A percentile compares a stretch with the other conserved stretches of the same genome.
phyloP scores from a whole-genome alignment of 345 rosid genomes.

The Boechera stricta region DNA sequence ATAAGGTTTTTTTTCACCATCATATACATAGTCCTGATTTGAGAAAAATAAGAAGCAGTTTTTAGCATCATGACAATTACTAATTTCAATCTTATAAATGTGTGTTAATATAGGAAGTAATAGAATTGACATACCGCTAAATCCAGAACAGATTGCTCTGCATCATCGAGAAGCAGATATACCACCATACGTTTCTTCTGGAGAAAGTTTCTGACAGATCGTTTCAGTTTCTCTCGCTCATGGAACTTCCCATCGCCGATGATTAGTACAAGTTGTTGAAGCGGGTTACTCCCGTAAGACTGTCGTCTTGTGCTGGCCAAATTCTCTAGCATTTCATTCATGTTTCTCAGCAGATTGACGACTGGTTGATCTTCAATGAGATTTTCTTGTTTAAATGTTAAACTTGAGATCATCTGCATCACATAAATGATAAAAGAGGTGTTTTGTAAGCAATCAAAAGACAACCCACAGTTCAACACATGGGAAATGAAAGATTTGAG shows the following conservation, averaged over 20 bases:
- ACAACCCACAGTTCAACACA: neutral
- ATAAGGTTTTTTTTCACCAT: conserved; percentile 45
- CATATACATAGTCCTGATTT: conserved; percentile 61
- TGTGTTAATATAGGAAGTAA: neutral
- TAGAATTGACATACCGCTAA: conserved; percentile 53
- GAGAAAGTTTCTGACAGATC: conserved; percentile 72
- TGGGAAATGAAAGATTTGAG: conserved; percentile 1
- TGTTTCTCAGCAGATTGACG: conserved; percentile 68
- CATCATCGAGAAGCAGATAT: conserved; percentile 77
- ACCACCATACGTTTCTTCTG: conserved; percentile 91
- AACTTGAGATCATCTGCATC: conserved; percentile 78
- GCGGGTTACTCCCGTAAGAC: conserved; percentile 92
- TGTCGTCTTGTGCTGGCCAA: conserved; percentile 71
- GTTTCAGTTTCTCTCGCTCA: conserved; percentile 78
- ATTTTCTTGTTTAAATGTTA: conserved; percentile 91
- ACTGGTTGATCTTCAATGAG: conserved; percentile 82
- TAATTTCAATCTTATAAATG: conserved; percentile 3
- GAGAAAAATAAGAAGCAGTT: neutral
- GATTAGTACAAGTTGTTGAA: conserved; percentile 92
- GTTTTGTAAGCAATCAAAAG: conserved; percentile 15
- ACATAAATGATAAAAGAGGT: conserved; percentile 7
- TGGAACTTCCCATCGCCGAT: conserved; percentile 93
- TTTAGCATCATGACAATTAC: conserved; percentile 6
- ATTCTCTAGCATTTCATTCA: conserved; percentile 72
- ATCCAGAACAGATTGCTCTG: conserved; percentile 72